Base-by-base conservation (phyloP, 2,329 filamentous ascomycete species). In the Aquanectria penicillioides region DNA sequence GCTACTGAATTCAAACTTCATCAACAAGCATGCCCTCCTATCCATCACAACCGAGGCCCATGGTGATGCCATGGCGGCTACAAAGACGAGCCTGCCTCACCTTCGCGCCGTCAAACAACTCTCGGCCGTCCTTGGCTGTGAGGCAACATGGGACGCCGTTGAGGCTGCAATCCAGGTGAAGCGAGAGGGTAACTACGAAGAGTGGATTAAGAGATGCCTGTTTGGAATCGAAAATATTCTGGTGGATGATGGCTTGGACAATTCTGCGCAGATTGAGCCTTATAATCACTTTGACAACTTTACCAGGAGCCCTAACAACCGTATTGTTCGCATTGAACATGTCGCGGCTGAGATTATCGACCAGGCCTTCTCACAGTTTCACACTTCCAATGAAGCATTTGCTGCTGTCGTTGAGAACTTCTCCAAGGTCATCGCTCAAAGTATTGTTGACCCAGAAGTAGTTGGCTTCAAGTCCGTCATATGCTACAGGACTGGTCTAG, bases 391-490 rank as follows among this genome's bases (percentile, higher is more conserved):
- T 3, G 57, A 76, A 12, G 75, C 71, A 4, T 69, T 68, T 18
- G 62, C 62, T 0, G 75, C 69, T 25, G 80, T 78, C 74, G 69
- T 76, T 1, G 70, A 68, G 25, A 64, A 38, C 3, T 73, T 79
- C 25, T 73, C 80, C 10, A 67, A 72, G 2, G 71, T 75, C 11
- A 87, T 95, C 29, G 70, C 77, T 10, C 74, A 80, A 2, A 83
- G 86, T 3, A 80, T 93, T 22, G 77, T 80, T 0, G 88, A 95
- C 37, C 77, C 84, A 0, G 83, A 88, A 15, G 88, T 96, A 2
- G 91, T 86, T 1, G 92, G 85, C 2, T 96, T 96, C 82, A 95
- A 96, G 74, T 91, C 88, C 1, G 87, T 94, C 44, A 86, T 96
- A 53, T 94, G 92, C 75, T 95, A 95, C 72, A 84, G 92, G 12